These are phyloP conservation scores for Austropuccinia psidii DNA, from an alignment of 1,284 basidiomycete genomes.

Conservation along the genomic window DNA sequence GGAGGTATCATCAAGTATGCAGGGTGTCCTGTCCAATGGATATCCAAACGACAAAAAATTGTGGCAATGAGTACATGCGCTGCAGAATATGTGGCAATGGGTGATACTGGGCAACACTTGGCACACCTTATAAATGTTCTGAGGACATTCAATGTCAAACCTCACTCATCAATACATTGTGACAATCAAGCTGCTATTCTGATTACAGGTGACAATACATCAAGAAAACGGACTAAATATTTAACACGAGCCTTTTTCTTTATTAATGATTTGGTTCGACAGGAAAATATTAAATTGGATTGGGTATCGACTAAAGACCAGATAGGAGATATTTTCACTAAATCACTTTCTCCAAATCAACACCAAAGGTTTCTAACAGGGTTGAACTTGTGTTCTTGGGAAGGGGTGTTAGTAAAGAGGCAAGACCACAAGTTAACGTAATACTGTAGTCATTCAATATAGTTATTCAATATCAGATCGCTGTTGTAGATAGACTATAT, in stretches of 20 bases:
- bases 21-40: not conserved
- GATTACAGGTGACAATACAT: not conserved
- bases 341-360: not conserved
- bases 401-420: not conserved
- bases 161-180: not conserved
- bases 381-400: not conserved
- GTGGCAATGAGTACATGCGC: not conserved
- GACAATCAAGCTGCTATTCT: not conserved
- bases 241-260: not conserved
- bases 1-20: not conserved
- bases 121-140: not conserved
- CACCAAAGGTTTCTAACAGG: too few relatives aligned
- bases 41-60: not conserved
- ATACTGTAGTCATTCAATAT: too few relatives aligned
- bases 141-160: not conserved
- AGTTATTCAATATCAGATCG: too few relatives aligned
- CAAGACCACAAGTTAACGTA: too few relatives aligned
- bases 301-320: not conserved
- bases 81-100: not conserved
- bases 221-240: not conserved
- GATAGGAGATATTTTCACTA: slow-evolving; percentile 4
- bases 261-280: not conserved
- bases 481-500: too few relatives aligned
- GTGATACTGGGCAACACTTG: not conserved
- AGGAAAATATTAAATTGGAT: not conserved